A percentile compares a stretch with the other conserved stretches of the same genome.
Conservation (phyloP, 177 flowering plant genomes). For the Telopea speciosissima region DNA sequence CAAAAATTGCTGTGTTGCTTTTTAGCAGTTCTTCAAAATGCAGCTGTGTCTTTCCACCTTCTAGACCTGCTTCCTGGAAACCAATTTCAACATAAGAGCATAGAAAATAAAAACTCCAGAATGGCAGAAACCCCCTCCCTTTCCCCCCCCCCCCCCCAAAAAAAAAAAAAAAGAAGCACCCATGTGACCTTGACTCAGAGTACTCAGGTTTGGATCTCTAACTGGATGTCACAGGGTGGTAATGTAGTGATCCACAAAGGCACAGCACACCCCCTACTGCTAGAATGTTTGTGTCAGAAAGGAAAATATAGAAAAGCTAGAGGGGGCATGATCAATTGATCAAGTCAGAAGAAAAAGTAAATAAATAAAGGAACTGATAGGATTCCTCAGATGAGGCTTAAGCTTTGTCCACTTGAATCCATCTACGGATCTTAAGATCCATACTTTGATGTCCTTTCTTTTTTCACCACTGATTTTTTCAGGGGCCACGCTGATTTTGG, state of each 20-base stretch:
- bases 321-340: background rate
- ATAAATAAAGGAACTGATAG: background rate
- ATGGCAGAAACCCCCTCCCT: background rate
- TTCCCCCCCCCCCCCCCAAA: too few species aligned
- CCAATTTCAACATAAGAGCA: constrained; percentile 5
- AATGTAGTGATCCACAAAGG: too few species aligned
- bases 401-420: background rate
- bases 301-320: too few species aligned
- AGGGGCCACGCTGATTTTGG: background rate
- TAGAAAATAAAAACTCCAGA: background rate
- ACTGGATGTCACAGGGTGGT: too few species aligned
- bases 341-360: background rate
- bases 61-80: constrained; percentile 84
- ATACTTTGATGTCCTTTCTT: too few species aligned
- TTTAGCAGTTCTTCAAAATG: constrained; percentile 92
- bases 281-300: too few species aligned
- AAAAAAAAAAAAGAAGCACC: too few species aligned
- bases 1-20: constrained; percentile 74
- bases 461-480: background rate
- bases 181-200: too few species aligned
- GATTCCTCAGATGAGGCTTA: constrained; percentile 1
- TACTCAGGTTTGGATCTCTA: too few species aligned
- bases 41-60: constrained; percentile 84
- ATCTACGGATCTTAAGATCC: background rate
- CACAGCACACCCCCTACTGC: too few species aligned